Percentiles rank a stretch among this genome's conserved stretches.
These are phyloP conservation scores for Chaetomiaceae sp. DNA, from an alignment of 2,329 filamentous ascomycete genomes.

Conservation along the genomic window DNA sequence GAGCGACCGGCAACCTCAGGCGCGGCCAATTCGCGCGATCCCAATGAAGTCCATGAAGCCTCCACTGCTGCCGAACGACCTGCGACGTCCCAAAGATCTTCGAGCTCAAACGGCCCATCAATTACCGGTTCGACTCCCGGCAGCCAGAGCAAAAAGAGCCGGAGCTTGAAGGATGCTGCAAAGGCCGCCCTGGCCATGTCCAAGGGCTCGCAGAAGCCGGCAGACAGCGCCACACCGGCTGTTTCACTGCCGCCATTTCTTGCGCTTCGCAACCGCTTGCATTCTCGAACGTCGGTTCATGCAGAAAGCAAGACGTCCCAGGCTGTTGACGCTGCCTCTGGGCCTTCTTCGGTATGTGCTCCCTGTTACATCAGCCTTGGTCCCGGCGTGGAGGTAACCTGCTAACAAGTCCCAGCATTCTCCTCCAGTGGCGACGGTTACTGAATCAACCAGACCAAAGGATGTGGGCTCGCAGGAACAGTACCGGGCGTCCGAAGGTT, in stretches of 20 bases:
- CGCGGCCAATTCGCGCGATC: not conserved
- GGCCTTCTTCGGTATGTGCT: not conserved
- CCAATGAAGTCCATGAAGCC: not conserved
- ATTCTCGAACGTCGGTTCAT: constrained; percentile 5
- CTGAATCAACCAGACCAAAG: constrained; percentile 7
- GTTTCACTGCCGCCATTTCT: constrained; percentile 18
- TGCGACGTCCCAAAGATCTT: constrained; percentile 16
- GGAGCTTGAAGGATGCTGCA: constrained; percentile 35
- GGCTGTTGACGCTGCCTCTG: not conserved
- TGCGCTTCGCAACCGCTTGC: constrained; percentile 17
- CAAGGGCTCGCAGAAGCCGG: not conserved
- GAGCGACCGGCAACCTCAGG: constrained; percentile 4
- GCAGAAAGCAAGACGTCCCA: not conserved
- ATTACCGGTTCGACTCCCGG: constrained; percentile 11
- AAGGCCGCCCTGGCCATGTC: constrained; percentile 32
- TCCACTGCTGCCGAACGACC: constrained; percentile 7
- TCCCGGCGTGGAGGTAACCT: not conserved
- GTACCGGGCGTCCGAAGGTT: constrained; percentile 30
- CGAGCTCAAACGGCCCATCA: constrained; percentile 14
- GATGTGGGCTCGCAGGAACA: constrained; percentile 13
- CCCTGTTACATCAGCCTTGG: not conserved
- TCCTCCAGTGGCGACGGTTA: not conserved
- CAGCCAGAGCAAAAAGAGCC: constrained; percentile 26
- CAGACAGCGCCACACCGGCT: constrained; percentile 10
- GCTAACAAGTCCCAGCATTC: constrained; percentile 6